phyloP scores from a whole-genome alignment of 345 rosid species.

The Pseudoturritis turrita region DNA sequence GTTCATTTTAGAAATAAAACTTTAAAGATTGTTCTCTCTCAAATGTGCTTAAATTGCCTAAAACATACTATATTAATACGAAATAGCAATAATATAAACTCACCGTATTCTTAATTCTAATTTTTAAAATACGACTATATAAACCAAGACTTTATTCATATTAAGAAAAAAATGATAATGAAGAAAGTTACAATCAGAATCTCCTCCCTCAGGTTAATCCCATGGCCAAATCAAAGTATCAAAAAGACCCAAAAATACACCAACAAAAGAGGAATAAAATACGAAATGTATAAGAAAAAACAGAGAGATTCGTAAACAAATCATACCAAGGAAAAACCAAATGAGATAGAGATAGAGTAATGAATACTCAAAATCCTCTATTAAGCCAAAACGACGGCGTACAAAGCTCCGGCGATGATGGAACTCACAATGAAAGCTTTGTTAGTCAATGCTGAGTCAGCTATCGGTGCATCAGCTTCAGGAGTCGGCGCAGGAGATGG shows the following conservation, averaged over 20 bases:
- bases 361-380: background rate
- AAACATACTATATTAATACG: background rate
- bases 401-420: slow-evolving; percentile 44
- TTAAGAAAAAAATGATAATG: background rate
- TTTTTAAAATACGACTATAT: background rate
- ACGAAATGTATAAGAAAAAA: slow-evolving; percentile 1
- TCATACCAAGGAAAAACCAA: background rate
- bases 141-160: background rate
- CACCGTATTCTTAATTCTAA: background rate
- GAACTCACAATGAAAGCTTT: slow-evolving; percentile 46
- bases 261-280: background rate
- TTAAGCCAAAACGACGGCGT: slow-evolving; percentile 56
- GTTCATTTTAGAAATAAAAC: too few relatives aligned
- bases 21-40: background rate
- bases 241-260: background rate
- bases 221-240: background rate
- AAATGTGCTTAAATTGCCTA: background rate
- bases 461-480: background rate
- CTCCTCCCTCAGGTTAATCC: background rate
- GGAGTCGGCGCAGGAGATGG: slow-evolving; percentile 27
- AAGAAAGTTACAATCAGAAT: slow-evolving; percentile 9
- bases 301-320: slow-evolving; percentile 4
- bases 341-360: background rate
- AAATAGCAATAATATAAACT: background rate
- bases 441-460: slow-evolving; percentile 29